Evolutionary conservation across 176 grass and related monocot genomes (phyloP).

Genomic region (Raddia guianensis): DNA sequence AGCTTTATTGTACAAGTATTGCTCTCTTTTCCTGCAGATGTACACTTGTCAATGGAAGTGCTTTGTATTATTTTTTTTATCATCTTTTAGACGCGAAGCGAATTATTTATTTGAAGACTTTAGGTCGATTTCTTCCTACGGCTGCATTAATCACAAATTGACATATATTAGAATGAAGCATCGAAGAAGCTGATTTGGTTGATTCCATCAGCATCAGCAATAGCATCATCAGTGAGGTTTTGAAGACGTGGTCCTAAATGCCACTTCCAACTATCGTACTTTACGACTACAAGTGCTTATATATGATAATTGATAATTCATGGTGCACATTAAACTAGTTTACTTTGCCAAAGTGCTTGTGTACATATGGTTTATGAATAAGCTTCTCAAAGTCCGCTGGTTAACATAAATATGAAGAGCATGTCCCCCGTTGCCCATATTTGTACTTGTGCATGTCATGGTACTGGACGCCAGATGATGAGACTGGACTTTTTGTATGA

Average conservation of each 20-base stretch:
- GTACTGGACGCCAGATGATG: too few relatives aligned
- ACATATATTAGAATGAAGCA: neutral
- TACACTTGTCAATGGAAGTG: neutral
- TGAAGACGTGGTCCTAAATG: neutral
- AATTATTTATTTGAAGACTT: conserved; percentile 10
- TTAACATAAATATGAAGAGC: neutral
- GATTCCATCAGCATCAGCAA: conserved; percentile 6
- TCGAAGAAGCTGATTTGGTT: neutral
- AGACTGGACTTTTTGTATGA: neutral
- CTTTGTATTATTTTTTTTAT: neutral
- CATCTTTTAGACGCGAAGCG: neutral
- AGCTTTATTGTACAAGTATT: too few relatives aligned
- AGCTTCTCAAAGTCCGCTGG: neutral
- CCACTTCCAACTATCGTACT: neutral
- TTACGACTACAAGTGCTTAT: conserved; percentile 9
- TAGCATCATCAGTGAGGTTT: conserved; percentile 27
- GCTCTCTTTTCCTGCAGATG: neutral
- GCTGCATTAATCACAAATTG: neutral
- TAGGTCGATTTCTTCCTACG: neutral
- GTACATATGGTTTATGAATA: neutral
- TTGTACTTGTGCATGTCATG: neutral
- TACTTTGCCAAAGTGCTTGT: neutral
- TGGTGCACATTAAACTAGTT: neutral
- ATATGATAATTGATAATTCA: neutral
- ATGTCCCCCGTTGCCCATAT: neutral